These are phyloP conservation scores for Chrysanthemum seticuspe DNA, from an alignment of 129 eudicot genomes.

Conservation along the genomic window DNA sequence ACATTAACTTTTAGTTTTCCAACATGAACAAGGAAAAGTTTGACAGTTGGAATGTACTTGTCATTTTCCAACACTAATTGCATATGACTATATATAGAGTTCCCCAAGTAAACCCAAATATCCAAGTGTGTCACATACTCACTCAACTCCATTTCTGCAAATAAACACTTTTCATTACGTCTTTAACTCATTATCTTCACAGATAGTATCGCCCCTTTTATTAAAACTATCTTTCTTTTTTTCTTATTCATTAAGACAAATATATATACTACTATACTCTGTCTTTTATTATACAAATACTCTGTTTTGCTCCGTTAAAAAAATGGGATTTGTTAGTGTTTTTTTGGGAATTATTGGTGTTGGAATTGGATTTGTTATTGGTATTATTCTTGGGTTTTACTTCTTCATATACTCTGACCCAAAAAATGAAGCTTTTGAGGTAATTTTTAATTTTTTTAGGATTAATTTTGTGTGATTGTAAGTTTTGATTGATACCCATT, in stretches of 20 bases:
- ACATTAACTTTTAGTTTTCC: no score
- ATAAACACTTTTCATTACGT: slow-evolving; percentile 12
- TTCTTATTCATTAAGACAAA: no score
- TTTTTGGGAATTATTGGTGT: slow-evolving; percentile 60
- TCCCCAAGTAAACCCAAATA: slow-evolving; percentile 11
- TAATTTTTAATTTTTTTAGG: slow-evolving; percentile 12
- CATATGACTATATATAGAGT: neutral
- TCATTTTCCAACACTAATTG: no score
- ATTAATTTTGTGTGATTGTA: neutral
- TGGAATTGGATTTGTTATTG: slow-evolving; percentile 54
- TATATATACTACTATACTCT: neutral
- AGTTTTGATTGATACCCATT: slow-evolving; percentile 7
- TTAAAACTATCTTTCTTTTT: neutral
- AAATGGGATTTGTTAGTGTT: slow-evolving; percentile 60
- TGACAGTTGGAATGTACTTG: no score
- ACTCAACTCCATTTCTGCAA: neutral
- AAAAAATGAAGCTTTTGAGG: slow-evolving; percentile 45
- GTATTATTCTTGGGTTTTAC: slow-evolving; percentile 63
- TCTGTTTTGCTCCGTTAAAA: slow-evolving; percentile 12
- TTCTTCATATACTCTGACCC: slow-evolving; percentile 67
- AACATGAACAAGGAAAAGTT: no score
- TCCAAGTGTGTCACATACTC: neutral
- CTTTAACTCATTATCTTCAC: slow-evolving; percentile 4
- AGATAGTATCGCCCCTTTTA: slow-evolving; percentile 23
- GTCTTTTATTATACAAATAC: slow-evolving; percentile 13